Evolutionary conservation across 1,139 yeast genomes (phyloP).

Genomic region (Geotrichum citri-aurantii): DNA sequence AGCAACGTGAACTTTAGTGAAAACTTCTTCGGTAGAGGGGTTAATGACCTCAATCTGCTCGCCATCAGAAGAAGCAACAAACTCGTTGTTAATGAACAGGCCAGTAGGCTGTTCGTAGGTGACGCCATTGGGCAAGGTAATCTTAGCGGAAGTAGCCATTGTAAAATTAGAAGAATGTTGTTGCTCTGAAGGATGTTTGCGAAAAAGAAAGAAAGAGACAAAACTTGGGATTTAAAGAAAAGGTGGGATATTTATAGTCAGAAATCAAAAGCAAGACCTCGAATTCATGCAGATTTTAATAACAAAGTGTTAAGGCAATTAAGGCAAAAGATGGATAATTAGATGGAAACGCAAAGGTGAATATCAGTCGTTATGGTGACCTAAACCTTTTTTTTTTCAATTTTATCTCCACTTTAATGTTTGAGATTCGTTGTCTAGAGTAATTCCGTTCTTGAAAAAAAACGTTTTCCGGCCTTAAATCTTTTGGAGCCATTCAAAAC

Average conservation of each 20-base stretch:
- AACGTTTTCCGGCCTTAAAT: too few species aligned
- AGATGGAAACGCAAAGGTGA: too few species aligned
- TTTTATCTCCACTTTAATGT: too few species aligned
- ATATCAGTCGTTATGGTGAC: too few species aligned
- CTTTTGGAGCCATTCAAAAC: too few species aligned
- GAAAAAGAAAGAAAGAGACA: neutral
- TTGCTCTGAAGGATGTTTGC: neutral
- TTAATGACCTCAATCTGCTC: slow-evolving; percentile 42
- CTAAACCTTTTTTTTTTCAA: too few species aligned
- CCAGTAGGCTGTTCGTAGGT: slow-evolving; percentile 67
- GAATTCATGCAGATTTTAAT: too few species aligned
- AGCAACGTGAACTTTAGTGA: slow-evolving; percentile 51
- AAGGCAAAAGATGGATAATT: too few species aligned
- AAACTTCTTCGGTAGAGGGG: slow-evolving; percentile 46
- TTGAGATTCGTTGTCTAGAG: too few species aligned
- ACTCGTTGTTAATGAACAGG: slow-evolving; percentile 76
- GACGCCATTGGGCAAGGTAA: slow-evolving; percentile 55
- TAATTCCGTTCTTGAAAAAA: too few species aligned
- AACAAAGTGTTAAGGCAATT: too few species aligned
- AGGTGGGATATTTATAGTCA: slow-evolving; percentile 3
- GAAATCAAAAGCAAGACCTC: neutral
- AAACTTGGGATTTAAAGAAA: neutral
- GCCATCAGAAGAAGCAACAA: slow-evolving; percentile 56
- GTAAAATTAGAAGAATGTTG: neutral
- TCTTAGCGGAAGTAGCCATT: slow-evolving; percentile 21